Evolutionary conservation across 495 filamentous ascomycete genomes (phyloP).

Genomic region (Cercophora scortea): DNA sequence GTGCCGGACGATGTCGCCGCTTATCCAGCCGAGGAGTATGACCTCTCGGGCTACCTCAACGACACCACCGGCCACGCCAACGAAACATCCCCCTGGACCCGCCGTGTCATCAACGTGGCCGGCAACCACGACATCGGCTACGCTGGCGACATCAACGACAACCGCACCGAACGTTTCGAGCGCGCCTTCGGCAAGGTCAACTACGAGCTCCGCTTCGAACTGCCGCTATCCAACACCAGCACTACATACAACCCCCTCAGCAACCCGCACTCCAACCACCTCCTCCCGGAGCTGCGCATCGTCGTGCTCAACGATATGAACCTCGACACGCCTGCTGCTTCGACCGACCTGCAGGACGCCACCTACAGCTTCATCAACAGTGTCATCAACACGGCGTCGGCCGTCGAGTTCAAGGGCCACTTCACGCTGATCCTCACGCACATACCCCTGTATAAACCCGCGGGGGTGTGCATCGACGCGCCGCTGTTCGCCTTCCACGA

Average conservation of each 20-base stretch:
- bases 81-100: slow-evolving; percentile 45
- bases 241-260: slow-evolving; percentile 25
- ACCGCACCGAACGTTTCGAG: slow-evolving; percentile 72
- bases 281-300: slow-evolving; percentile 61
- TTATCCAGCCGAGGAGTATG: slow-evolving; percentile 39
- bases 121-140: slow-evolving; percentile 98
- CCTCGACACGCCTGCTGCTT: slow-evolving; percentile 72
- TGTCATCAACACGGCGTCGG: slow-evolving; percentile 55
- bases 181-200: slow-evolving; percentile 74
- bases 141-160: slow-evolving; percentile 71
- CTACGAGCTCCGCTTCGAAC: slow-evolving; percentile 73
- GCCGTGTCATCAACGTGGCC: slow-evolving; percentile 74
- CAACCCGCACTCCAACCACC: slow-evolving; percentile 30
- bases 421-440: slow-evolving; percentile 85
- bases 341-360: slow-evolving; percentile 53
- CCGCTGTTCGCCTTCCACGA: slow-evolving; percentile 72
- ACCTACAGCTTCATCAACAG: slow-evolving; percentile 74
- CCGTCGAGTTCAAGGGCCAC: slow-evolving; percentile 57
- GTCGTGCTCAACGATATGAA: slow-evolving; percentile 87
- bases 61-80: slow-evolving; percentile 28
- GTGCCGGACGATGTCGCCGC: slow-evolving; percentile 56
- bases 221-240: slow-evolving; percentile 33
- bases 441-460: slow-evolving; percentile 77
- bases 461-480: slow-evolving; percentile 74
- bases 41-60: slow-evolving; percentile 43